Evolutionary conservation across 2,329 filamentous ascomycete species (phyloP), one percentile per base, ranked within the genome.

Genomic region (Botrytis cinerea): DNA sequence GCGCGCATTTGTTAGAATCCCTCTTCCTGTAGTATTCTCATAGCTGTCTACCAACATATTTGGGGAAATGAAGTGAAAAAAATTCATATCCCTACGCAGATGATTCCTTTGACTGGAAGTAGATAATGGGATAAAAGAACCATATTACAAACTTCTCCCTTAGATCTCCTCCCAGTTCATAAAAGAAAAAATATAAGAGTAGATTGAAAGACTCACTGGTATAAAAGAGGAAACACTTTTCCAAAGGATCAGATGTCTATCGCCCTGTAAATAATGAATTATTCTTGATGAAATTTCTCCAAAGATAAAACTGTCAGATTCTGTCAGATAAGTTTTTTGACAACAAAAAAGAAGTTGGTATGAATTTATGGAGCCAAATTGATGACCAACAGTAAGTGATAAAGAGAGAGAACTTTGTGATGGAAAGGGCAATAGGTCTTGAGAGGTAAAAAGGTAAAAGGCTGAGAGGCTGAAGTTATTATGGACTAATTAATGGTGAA

Each of bases 341-440:
- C n/a, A 16, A 43, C 2, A 8, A 57, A n/a, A 32, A 16, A 8
- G 1, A 12, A 2, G 14, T 10, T 16, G 51, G 25, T 6, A 28
- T 12, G 51, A 54, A 28, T 57, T 10, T 18, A 54, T 25, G 3
- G 2, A 7, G 1, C 8, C 3, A 40, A 2, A n/a, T 28, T 7
- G 8, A 1, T 18, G 16, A 6, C 22, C 18, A 9, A 40, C 2
- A 22, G 35, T 4, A 22, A 14, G 25, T 38, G 46, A 54, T 40
- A 54, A 68, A n/a, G 16, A 22, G 25, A 51, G 16, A n/a, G 7
- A 10, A 20, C 8, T 7, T 8, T 51, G 14, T 20, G 1, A 16
- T 28, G 16, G 8, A 1, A 28, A 54, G 3, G 20, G 9, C 0
- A 1, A 14, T 8, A 54, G 1, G 5, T 8, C 3, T 38, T 25